A percentile compares a stretch with the other conserved stretches of the same genome.
Conservation (phyloP, 805 yeast genomes). For the Nakazawaea molendinolei region DNA sequence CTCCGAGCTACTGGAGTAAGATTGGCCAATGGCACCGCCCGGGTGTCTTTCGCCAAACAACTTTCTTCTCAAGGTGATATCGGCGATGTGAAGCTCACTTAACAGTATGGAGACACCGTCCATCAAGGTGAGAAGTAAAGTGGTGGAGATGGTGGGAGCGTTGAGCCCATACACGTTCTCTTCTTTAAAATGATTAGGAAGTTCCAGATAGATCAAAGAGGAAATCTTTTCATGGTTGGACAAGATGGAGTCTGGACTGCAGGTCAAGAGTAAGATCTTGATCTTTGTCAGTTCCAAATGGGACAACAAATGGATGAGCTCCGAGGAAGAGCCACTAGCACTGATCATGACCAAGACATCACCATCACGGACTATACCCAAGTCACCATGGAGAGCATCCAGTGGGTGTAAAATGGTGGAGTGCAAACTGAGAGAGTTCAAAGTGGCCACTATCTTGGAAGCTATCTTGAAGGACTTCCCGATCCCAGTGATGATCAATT, state of each 20-base stretch:
- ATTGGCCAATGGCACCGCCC: conserved; percentile 82
- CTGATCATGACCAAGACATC: conserved; percentile 62
- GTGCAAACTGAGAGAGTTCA: conserved; percentile 71
- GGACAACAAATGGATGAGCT: conserved; percentile 49
- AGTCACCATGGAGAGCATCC: conserved; percentile 88
- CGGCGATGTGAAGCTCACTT: conserved; percentile 57
- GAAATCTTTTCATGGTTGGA: conserved; percentile 42
- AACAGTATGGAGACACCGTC: conserved; percentile 76
- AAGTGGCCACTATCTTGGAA: conserved; percentile 70
- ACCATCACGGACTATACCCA: conserved; percentile 59
- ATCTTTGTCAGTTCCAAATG: conserved; percentile 51
- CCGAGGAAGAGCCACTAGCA: conserved; percentile 82
- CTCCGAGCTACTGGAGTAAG: conserved; percentile 20
- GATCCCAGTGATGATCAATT: conserved; percentile 72
- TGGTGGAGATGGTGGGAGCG: conserved; percentile 84
- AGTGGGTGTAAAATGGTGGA: conserved; percentile 70
- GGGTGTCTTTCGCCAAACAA: conserved; percentile 75
- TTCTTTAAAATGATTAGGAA: conserved; percentile 55
- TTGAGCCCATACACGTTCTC: conserved; percentile 66
- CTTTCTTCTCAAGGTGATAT: conserved; percentile 43
- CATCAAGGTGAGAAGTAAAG: conserved; percentile 66
- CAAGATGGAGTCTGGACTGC: conserved; percentile 49
- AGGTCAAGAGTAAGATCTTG: conserved; percentile 51
- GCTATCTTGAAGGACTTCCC: conserved; percentile 84
- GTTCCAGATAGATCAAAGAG: conserved; percentile 53